Evolutionary conservation across 139 green algal species (phyloP).

Genomic region (Ostreobium quekettii): DNA sequence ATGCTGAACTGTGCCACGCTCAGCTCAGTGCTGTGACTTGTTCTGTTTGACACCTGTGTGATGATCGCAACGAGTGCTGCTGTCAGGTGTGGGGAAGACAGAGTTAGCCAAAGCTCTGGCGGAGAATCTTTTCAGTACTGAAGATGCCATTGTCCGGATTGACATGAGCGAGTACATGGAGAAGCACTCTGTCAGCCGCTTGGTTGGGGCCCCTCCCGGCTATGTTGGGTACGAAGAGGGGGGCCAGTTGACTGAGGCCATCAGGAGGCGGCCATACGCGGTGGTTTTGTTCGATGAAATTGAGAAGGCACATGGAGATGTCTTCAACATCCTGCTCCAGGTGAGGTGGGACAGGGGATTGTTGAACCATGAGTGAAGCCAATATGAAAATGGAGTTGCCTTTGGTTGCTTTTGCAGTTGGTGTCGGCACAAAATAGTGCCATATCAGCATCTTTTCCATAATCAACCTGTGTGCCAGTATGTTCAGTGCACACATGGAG

Average conservation of each 20-base stretch:
- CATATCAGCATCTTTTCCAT: too few relatives aligned
- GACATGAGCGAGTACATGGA: conserved; percentile 99
- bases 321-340: conserved; percentile 96
- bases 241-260: conserved; percentile 85
- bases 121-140: conserved; percentile 71
- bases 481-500: too few relatives aligned
- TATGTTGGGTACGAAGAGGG: conserved; percentile 81
- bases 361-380: too few relatives aligned
- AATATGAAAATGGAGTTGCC: too few relatives aligned
- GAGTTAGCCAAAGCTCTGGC: conserved; percentile 93
- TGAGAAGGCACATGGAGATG: conserved; percentile 98
- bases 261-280: conserved; percentile 62
- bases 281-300: conserved; percentile 95
- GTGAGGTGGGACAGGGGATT: too few relatives aligned
- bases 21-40: too few relatives aligned
- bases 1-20: too few relatives aligned
- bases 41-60: too few relatives aligned
- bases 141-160: conserved; percentile 75
- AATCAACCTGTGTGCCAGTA: too few relatives aligned
- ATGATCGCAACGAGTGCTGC: too few relatives aligned
- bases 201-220: conserved; percentile 85
- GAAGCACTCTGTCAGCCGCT: conserved; percentile 75
- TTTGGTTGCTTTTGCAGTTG: too few relatives aligned
- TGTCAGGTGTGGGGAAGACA: conserved; percentile 96
- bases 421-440: too few relatives aligned